Base-by-base conservation (phyloP, 2,329 filamentous ascomycete genomes). In the Fusarium anguioides region DNA sequence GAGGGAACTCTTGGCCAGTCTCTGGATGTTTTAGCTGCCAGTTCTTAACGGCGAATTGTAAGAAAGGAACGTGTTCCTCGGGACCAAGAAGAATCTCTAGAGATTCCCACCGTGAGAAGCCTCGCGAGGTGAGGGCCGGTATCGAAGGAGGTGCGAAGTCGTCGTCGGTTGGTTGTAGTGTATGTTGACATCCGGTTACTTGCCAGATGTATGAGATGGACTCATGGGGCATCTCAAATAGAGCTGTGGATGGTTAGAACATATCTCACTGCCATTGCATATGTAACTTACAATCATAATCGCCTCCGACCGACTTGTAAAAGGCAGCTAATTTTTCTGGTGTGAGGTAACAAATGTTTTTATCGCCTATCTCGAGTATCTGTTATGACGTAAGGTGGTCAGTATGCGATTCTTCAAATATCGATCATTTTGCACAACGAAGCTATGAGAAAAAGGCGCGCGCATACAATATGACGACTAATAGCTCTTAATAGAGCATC, bases 91-190 rank as follows among this genome's bases (percentile, higher is more conserved):
- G 82, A 21, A 97, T 86, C 80, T 98, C 93, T 54, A 98, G 91
- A 1, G 92, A 93, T 81, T 97, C 91, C 95, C 95, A 99, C 76
- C 93, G 89, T 40, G 95, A 92, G 77, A 97, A 99, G 37, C 96
- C 96, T 73, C 88, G 87, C 0, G 86, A 83, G 33, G 95, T 96
- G 55, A 99, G 81, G 15, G 94, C 92, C 1, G 96, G 96, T 39
- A 97, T 86, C 0, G 86, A 89, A 0, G 95, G 96, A 1, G 89
- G 83, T 5, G 86, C 86, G 76, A 92, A 97, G 65, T 92, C 87
- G 71, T 89, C 85, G 36, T 88, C 86, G 45, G 87, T 87, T 2
- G 93, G 93, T 70, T 96, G 92, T 26, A 98, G 84, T 47, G 89
- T 89, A 79, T 98, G 95, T 72, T 94, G 91, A 76, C 95, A 97